phyloP scores from a whole-genome alignment of 2,329 filamentous ascomycete genomes.

The Ceratocystis ficicola region DNA sequence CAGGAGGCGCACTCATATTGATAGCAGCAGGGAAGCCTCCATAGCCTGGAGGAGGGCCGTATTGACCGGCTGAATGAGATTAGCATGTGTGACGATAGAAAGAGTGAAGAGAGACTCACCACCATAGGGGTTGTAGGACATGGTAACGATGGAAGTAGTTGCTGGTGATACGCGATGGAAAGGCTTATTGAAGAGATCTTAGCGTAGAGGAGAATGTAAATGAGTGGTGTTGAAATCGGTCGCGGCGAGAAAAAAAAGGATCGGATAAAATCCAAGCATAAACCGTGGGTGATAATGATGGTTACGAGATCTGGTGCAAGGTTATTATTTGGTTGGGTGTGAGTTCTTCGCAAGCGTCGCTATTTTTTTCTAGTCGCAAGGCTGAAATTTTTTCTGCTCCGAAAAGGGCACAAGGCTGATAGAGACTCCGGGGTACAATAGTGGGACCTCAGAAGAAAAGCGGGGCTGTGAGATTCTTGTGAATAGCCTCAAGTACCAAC shows the following conservation, averaged over 20 bases:
- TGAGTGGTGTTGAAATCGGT: background rate
- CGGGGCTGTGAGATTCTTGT: conserved; percentile 14
- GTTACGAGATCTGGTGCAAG: background rate
- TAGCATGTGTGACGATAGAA: conserved; percentile 1
- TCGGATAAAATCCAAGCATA: background rate
- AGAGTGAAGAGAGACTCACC: conserved; percentile 30
- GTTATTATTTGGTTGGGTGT: background rate
- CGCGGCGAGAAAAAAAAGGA: background rate
- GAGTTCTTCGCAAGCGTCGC: background rate
- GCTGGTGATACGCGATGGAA: background rate
- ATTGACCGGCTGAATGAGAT: background rate
- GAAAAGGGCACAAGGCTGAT: conserved; percentile 14
- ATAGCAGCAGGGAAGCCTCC: conserved; percentile 54
- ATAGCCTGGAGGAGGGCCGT: conserved; percentile 54
- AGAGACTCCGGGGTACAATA: background rate
- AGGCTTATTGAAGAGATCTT: background rate
- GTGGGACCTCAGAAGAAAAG: conserved; percentile 8
- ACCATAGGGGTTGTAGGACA: conserved; percentile 53
- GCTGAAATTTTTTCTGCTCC: conserved; percentile 12
- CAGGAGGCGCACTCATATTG: conserved; percentile 39
- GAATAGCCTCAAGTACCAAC: conserved; percentile 9
- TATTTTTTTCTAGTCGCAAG: conserved; percentile 17
- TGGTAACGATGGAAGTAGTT: conserved; percentile 26
- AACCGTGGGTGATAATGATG: background rate
- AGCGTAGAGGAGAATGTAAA: background rate